Percentiles rank a stretch among this genome's conserved stretches.
Evolutionary conservation across 148 eudicot genomes (phyloP).

Genomic region (Spergularia marina): DNA sequence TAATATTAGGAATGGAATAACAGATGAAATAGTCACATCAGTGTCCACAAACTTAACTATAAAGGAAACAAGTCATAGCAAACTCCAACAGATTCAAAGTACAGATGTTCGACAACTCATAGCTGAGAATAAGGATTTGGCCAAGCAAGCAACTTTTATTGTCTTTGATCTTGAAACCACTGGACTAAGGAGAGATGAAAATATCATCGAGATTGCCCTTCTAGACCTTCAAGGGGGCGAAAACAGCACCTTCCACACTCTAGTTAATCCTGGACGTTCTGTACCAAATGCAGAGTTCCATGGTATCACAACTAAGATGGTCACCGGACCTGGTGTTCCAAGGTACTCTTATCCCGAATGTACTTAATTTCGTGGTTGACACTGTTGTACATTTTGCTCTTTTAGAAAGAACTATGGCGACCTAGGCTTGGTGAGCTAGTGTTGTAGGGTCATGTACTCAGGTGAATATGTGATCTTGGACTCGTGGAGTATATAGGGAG

Average conservation of each 20-base stretch:
- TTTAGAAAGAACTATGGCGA: neutral
- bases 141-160: constrained; percentile 47
- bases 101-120: constrained; percentile 42
- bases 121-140: constrained; percentile 47
- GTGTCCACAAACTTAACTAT: constrained; percentile 30
- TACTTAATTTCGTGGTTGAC: constrained; percentile 3
- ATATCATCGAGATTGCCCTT: constrained; percentile 83
- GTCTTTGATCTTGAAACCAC: constrained; percentile 87
- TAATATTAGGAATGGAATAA: constrained; percentile 41
- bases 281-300: constrained; percentile 58
- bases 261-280: constrained; percentile 66
- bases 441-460: neutral
- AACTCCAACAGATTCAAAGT: constrained; percentile 35
- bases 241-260: constrained; percentile 79
- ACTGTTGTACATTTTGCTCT: neutral
- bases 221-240: constrained; percentile 78
- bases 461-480: too few species aligned
- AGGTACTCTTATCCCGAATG: constrained; percentile 43
- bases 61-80: constrained; percentile 33
- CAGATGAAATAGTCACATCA: constrained; percentile 30
- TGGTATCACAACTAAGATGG: constrained; percentile 64
- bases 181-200: constrained; percentile 55
- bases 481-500: too few species aligned
- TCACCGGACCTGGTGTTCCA: constrained; percentile 62
- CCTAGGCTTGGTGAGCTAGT: neutral